Base-by-base conservation (phyloP, 2,329 filamentous ascomycete species). In the Penicillium italicum region DNA sequence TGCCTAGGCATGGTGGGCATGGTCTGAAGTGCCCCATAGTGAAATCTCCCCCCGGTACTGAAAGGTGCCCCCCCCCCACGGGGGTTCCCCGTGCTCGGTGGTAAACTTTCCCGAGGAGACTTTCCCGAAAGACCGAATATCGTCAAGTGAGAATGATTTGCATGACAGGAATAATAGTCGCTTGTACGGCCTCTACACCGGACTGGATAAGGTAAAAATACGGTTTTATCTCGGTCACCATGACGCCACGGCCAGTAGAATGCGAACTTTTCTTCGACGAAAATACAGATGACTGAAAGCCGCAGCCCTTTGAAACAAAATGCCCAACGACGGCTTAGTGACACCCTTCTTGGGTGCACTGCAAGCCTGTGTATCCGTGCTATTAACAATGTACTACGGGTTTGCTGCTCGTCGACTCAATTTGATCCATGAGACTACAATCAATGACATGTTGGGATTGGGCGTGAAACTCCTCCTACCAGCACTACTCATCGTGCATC, bases 161-260 rank as follows among this genome's bases (percentile, higher is more conserved):
- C n/a, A n/a, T n/a, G n/a, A n/a, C n/a, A n/a, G n/a, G n/a, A n/a
- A n/a, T n/a, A n/a, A n/a, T n/a, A n/a, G n/a, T 20, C 3, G 10
- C 0, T 40, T 40, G 12, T 38, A 40, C 3, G 18, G 11, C 5
- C 20, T 40, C 11, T 22, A 8, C 22, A 14, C 11, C 12, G 20
- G 5, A 38, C 5, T 5, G 31, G 7, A 33, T 14, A 33, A 33
- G 12, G 18, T 5, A 24, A 24, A 24, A 24, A 24, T 24, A 24
- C 5, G 24, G 24, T 12, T 28, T 38, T 18, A 16, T n/a, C n/a
- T 53, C 11, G 31, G 55, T n/a, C 62, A 55, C 9, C 62, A 68
- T 43, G 63, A 68, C 33, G 43, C 1, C 30, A 45, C 5, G 18
- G 43, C 14, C 3, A 33, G 20, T 6, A 33, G 1, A 31, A 20